phyloP scores from a whole-genome alignment of 768 basidiomycete species.

The Mycena rosella region DNA sequence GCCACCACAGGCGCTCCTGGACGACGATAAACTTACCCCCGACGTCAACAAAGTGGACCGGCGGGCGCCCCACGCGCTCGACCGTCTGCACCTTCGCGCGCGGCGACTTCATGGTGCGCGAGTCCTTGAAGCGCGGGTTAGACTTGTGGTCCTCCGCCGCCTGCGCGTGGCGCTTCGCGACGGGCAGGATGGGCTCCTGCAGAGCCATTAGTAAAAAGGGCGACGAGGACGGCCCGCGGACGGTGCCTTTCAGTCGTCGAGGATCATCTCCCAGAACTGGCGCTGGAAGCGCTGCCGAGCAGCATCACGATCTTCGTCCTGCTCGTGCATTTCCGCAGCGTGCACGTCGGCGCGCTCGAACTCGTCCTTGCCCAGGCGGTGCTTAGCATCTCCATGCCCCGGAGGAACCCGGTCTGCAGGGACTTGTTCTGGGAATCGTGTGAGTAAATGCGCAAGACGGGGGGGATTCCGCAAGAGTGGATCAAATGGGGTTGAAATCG shows the following conservation, averaged over 20 bases:
- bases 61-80: conserved; percentile 60
- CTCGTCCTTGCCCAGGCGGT: conserved; percentile 58
- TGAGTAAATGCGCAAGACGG: conserved; percentile 19
- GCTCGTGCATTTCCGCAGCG: conserved; percentile 73
- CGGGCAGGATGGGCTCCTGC: conserved; percentile 75
- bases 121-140: conserved; percentile 52
- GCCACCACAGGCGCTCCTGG: conserved; percentile 63
- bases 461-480: conserved; percentile 22
- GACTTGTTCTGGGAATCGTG: conserved; percentile 61
- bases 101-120: conserved; percentile 52
- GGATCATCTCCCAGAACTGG: conserved; percentile 84
- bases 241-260: conserved; percentile 75
- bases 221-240: conserved; percentile 19
- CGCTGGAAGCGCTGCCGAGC: conserved; percentile 76
- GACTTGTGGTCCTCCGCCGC: conserved; percentile 52
- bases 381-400: conserved; percentile 88
- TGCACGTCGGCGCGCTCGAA: conserved; percentile 53
- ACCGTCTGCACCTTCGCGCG: conserved; percentile 53
- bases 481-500: conserved; percentile 83
- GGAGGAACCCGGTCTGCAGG: conserved; percentile 83
- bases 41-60: conserved; percentile 79
- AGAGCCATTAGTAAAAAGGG: neutral
- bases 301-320: conserved; percentile 65
- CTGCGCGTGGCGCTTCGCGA: conserved; percentile 52
- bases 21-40: conserved; percentile 77